These are phyloP conservation scores for Vitis riparia DNA, from an alignment of 164 flowering plant species.

Conservation along the genomic window DNA sequence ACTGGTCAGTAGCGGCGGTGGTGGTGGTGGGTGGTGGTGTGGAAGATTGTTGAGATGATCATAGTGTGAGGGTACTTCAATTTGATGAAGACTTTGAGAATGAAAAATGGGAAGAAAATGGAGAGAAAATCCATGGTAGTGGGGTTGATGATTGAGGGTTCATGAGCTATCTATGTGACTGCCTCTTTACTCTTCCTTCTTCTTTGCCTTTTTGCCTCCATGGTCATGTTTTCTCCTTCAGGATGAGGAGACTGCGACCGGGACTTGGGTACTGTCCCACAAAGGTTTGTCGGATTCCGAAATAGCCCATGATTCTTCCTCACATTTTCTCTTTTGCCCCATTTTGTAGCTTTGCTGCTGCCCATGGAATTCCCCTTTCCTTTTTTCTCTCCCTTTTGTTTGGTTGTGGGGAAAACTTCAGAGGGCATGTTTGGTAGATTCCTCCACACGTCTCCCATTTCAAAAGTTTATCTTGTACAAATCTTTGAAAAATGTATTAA, in stretches of 20 bases:
- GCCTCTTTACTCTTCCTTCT: not conserved
- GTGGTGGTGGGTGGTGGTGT: constrained; percentile 18
- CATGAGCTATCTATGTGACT: not conserved
- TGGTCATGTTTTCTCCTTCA: not conserved
- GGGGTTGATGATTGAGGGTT: not conserved
- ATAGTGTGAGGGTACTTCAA: constrained; percentile 23
- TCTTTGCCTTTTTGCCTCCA: not conserved
- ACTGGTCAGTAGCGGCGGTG: not conserved
- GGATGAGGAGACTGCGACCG: not conserved
- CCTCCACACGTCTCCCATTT: too few relatives aligned
- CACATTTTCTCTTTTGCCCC: too few relatives aligned
- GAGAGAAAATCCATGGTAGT: constrained; percentile 26
- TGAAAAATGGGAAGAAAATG: constrained; percentile 29
- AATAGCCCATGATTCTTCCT: too few relatives aligned
- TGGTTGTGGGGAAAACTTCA: too few relatives aligned
- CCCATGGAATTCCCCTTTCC: too few relatives aligned
- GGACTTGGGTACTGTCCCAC: not conserved
- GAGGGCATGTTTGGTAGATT: too few relatives aligned
- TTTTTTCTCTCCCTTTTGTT: too few relatives aligned
- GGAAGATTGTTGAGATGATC: constrained; percentile 21
- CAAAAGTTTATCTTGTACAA: too few relatives aligned
- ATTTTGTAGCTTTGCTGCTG: too few relatives aligned
- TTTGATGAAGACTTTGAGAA: constrained; percentile 19
- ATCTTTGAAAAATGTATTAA: too few relatives aligned
- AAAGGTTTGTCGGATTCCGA: not conserved